A percentile compares a stretch with the other conserved stretches of the same genome.
phyloP scores from a whole-genome alignment of 2,329 filamentous ascomycete genomes.

The Botryotinia calthae region DNA sequence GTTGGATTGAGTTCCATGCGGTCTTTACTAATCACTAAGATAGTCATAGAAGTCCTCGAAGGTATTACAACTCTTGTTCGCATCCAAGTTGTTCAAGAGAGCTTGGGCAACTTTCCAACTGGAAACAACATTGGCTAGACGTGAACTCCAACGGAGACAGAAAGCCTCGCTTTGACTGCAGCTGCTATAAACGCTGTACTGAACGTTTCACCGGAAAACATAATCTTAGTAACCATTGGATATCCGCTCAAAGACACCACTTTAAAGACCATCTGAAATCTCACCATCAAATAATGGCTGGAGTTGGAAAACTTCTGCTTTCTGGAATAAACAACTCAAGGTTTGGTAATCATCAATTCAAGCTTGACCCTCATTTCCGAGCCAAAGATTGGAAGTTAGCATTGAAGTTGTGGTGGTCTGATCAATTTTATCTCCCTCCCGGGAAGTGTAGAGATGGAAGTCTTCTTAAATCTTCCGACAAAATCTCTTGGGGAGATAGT shows the following conservation, averaged over 20 bases:
- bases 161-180: neutral
- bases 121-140: neutral
- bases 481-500: rapidly evolving
- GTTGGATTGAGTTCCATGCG: neutral
- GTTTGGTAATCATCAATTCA: neutral
- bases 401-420: neutral
- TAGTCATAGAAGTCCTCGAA: neutral
- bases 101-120: neutral
- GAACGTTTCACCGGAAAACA: neutral
- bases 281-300: neutral
- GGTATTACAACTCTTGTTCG: neutral
- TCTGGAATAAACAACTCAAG: neutral
- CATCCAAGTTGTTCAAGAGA: neutral
- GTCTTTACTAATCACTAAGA: neutral
- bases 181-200: neutral
- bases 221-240: no score
- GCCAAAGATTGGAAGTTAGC: neutral
- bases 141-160: neutral
- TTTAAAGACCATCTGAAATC: neutral
- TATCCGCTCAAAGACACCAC: no score
- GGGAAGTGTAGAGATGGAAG: neutral
- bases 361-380: neutral
- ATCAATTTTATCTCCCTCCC: rapidly evolving
- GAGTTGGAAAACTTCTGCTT: neutral
- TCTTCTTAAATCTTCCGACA: neutral